A percentile compares a stretch with the other conserved stretches of the same genome.
phyloP scores from a whole-genome alignment of 139 green algal genomes.

The Desmodesmus armatus region DNA sequence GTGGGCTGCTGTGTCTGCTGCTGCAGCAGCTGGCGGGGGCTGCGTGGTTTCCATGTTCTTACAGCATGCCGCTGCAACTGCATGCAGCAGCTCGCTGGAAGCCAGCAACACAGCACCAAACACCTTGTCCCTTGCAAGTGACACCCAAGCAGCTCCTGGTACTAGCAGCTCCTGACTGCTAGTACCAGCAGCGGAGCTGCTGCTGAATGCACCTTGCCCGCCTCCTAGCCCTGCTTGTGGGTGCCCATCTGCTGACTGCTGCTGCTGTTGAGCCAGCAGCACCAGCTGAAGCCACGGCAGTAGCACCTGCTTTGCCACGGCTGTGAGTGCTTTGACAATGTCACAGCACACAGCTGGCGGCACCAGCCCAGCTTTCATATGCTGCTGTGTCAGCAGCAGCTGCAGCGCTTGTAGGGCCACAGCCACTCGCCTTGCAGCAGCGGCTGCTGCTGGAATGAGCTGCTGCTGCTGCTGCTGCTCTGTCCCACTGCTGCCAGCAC shows the following conservation, averaged over 20 bases:
- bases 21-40: conserved; percentile 5
- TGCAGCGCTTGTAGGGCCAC: conserved; percentile 17
- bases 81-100: too few relatives aligned
- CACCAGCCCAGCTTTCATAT: neutral
- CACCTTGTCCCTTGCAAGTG: too few relatives aligned
- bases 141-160: too few relatives aligned
- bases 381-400: conserved; percentile 23
- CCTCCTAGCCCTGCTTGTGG: too few relatives aligned
- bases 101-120: too few relatives aligned
- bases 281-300: conserved; percentile 9
- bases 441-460: neutral
- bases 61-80: neutral
- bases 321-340: conserved; percentile 1
- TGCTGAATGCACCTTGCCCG: too few relatives aligned
- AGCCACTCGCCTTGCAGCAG: conserved; percentile 20
- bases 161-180: too few relatives aligned
- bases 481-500: neutral
- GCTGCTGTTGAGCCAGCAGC: neutral
- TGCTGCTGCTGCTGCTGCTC: conserved; percentile 24
- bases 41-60: neutral
- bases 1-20: conserved; percentile 11
- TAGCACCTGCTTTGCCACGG: conserved; percentile 29
- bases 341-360: conserved; percentile 29
- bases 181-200: too few relatives aligned
- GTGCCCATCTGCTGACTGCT: too few relatives aligned